phyloP scores from a whole-genome alignment of 108 stramenopile species.

The Heterococcus sp. region DNA sequence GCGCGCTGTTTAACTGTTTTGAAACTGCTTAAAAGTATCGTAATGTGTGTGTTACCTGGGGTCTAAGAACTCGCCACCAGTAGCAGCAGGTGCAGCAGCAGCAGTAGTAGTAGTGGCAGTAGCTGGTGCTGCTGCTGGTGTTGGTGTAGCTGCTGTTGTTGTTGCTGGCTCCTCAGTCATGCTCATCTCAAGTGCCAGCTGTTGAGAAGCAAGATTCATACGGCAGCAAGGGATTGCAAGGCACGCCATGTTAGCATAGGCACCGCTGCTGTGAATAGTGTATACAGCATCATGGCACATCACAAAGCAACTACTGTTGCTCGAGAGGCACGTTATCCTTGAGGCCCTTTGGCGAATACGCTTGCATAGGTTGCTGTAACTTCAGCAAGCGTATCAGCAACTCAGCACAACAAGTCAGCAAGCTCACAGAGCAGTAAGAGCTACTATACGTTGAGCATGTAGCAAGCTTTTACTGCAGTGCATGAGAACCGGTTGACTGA shows the following conservation, averaged over 20 bases:
- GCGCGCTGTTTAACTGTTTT: too few species aligned
- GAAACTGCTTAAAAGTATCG: too few species aligned
- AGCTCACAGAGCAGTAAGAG: too few species aligned
- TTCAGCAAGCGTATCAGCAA: neutral
- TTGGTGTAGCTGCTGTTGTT: conserved; percentile 3
- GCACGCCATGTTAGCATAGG: neutral
- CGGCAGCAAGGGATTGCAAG: neutral
- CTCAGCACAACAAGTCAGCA: too few species aligned
- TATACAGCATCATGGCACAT: too few species aligned
- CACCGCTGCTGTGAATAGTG: neutral
- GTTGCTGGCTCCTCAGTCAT: conserved; percentile 12
- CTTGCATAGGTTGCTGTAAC: neutral
- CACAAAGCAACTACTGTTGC: neutral
- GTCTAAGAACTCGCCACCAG: conserved; percentile 24
- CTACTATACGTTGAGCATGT: too few species aligned
- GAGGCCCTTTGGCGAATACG: neutral
- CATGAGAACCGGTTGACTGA: too few species aligned
- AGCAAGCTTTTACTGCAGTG: too few species aligned
- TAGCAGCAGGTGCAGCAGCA: neutral
- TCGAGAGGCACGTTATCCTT: neutral
- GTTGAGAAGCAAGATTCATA: neutral
- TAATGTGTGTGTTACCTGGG: too few species aligned
- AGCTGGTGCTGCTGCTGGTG: conserved; percentile 1
- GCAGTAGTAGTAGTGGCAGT: conserved; percentile 16
- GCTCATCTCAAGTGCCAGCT: conserved; percentile 36